Conservation (phyloP, 441 rosid genomes). For the Populus tomentosa region DNA sequence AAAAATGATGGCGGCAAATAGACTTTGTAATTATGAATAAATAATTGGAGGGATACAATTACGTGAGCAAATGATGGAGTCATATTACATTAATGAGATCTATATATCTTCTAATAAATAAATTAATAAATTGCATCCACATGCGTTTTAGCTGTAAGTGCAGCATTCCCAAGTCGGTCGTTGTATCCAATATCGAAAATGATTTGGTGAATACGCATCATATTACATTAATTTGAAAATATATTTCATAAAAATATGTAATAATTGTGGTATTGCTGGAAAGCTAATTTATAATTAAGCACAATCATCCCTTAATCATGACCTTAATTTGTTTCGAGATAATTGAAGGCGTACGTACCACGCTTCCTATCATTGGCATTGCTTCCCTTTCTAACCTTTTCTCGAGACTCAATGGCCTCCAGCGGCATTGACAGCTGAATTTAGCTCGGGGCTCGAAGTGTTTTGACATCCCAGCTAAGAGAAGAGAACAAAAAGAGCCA, state of each 20-base stretch:
- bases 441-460: constrained; percentile 1
- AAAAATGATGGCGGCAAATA: too few species aligned
- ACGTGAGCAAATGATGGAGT: neutral
- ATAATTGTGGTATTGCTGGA: neutral
- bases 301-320: neutral
- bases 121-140: neutral
- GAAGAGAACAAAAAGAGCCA: neutral
- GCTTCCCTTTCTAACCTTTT: constrained; percentile 1
- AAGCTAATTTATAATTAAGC: neutral
- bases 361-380: constrained; percentile 1
- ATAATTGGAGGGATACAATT: too few species aligned
- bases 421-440: constrained; percentile 6
- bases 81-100: neutral
- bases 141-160: neutral
- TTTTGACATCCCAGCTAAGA: neutral
- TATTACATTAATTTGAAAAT: neutral
- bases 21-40: too few species aligned
- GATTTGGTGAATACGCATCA: neutral
- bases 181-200: neutral
- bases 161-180: neutral
- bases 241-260: neutral
- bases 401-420: constrained; percentile 1
- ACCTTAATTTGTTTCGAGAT: neutral
- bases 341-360: neutral
- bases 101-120: neutral